Percentiles rank a stretch among this genome's conserved stretches.
These are phyloP conservation scores for Aspergillus biplanus DNA, from an alignment of 495 filamentous ascomycete species.

Conservation along the genomic window DNA sequence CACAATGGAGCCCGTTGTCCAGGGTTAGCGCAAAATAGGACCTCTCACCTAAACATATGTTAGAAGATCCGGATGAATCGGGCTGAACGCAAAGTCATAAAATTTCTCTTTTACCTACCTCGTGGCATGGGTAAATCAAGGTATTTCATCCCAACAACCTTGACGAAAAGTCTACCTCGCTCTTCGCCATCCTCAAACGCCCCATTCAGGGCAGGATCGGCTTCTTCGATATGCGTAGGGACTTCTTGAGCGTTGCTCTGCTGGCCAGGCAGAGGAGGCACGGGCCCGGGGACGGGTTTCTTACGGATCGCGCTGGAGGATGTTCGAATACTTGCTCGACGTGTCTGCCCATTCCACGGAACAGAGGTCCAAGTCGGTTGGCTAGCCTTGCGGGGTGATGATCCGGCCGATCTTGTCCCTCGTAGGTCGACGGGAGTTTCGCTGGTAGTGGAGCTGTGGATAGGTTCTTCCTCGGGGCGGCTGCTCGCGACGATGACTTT, in stretches of 20 bases:
- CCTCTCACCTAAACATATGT: constrained; percentile 67
- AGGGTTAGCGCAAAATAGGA: constrained; percentile 92
- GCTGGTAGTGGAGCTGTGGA: constrained; percentile 37
- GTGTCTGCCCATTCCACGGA: constrained; percentile 84
- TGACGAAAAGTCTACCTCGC: constrained; percentile 92
- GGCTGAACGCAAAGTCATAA: not conserved
- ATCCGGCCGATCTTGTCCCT: constrained; percentile 65
- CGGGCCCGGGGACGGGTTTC: constrained; percentile 62
- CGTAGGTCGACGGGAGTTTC: constrained; percentile 58
- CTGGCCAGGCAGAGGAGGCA: constrained; percentile 87
- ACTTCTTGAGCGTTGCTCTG: constrained; percentile 72
- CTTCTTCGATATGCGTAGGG: constrained; percentile 63
- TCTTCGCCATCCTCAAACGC: constrained; percentile 78
- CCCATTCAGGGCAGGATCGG: constrained; percentile 48
- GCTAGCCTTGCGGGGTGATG: constrained; percentile 72
- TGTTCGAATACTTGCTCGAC: constrained; percentile 67
- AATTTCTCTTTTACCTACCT: constrained; percentile 58
- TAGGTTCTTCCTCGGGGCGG: constrained; percentile 53
- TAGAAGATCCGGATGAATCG: constrained; percentile 27
- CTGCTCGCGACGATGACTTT: constrained; percentile 91
- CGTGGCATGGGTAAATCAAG: constrained; percentile 87
- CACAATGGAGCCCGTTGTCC: constrained; percentile 96
- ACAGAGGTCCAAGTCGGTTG: constrained; percentile 94
- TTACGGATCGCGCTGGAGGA: constrained; percentile 65
- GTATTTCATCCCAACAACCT: constrained; percentile 95